Percentiles rank a stretch among this genome's conserved stretches.
phyloP scores from a whole-genome alignment of 768 basidiomycete species.

The Amanita pseudoporphyria region DNA sequence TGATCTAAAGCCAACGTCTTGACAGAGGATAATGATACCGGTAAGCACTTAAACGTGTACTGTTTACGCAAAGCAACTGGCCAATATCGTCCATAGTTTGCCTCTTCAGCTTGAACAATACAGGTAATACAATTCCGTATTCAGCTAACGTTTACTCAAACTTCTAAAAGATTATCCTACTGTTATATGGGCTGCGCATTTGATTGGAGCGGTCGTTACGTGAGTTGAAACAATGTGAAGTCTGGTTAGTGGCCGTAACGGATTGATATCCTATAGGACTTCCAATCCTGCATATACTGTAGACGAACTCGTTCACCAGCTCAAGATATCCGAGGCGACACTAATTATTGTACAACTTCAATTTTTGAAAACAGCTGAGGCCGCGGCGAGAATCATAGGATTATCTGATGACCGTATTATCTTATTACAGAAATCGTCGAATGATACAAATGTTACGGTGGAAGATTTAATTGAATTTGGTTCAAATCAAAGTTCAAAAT shows the following conservation, averaged over 20 bases:
- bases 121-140: slow-evolving; percentile 28
- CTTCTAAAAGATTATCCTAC: slow-evolving; percentile 38
- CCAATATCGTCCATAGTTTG: slow-evolving; percentile 31
- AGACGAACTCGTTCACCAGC: slow-evolving; percentile 51
- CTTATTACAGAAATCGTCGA: slow-evolving; percentile 21
- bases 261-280: slow-evolving; percentile 29
- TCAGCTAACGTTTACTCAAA: slow-evolving; percentile 1
- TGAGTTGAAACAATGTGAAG: slow-evolving; percentile 18
- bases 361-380: slow-evolving; percentile 30
- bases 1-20: slow-evolving; percentile 3
- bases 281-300: slow-evolving; percentile 52
- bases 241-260: neutral
- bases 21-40: slow-evolving; percentile 33
- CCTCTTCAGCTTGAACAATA: slow-evolving; percentile 54
- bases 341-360: slow-evolving; percentile 40
- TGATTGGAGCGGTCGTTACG: slow-evolving; percentile 50
- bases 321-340: slow-evolving; percentile 35
- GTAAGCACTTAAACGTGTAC: slow-evolving; percentile 21
- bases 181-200: slow-evolving; percentile 51
- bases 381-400: slow-evolving; percentile 31
- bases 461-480: slow-evolving; percentile 40
- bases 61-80: neutral
- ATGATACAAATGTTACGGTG: slow-evolving; percentile 20
- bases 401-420: slow-evolving; percentile 34
- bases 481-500: slow-evolving; percentile 23